Percentiles rank a stretch among this genome's conserved stretches.
These are phyloP conservation scores for Fusarium subglutinans DNA, from an alignment of 2,329 filamentous ascomycete species.

Conservation along the genomic window DNA sequence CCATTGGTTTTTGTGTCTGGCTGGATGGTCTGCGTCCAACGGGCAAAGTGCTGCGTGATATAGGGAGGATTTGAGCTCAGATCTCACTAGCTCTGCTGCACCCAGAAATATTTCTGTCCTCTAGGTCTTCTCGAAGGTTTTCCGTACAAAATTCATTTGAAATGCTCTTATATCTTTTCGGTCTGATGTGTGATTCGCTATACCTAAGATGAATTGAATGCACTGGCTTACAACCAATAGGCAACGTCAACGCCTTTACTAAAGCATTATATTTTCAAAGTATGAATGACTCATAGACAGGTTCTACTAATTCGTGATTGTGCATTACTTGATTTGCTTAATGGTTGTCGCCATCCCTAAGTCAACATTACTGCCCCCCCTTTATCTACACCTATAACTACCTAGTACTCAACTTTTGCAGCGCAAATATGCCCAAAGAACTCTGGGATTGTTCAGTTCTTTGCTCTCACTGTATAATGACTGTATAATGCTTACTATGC, in stretches of 20 bases:
- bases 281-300: no score
- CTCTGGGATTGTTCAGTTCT: no score
- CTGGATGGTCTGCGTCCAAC: conserved; percentile 30
- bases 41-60: conserved; percentile 30
- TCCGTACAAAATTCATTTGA: conserved; percentile 45
- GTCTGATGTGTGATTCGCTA: not conserved
- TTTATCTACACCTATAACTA: not conserved
- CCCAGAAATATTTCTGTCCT: conserved; percentile 42
- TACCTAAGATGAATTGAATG: not conserved
- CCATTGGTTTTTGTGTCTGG: conserved; percentile 42
- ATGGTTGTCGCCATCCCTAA: not conserved
- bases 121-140: conserved; percentile 45
- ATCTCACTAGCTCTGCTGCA: conserved; percentile 41
- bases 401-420: not conserved
- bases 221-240: no score
- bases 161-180: conserved; percentile 34
- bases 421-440: no score
- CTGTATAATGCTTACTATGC: not conserved
- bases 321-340: not conserved
- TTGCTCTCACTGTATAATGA: not conserved
- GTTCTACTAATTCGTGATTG: not conserved
- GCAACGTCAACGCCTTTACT: not conserved
- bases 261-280: not conserved
- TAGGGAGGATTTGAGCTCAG: conserved; percentile 34
- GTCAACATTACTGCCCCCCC: not conserved